These are phyloP conservation scores for Cucumis sativus DNA, from an alignment of 306 rosid species.

Conservation along the genomic window Cucumber_9930_V3 NC_026657.2:8105501-8106000, in stretches of 20 bases:
- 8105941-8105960: neutral
- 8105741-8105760: conserved; percentile 88
- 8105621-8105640: conserved; percentile 3
- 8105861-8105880: neutral
- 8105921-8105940: neutral
- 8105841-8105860: conserved; percentile 32
- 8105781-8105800: conserved; percentile 75
- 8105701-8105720: conserved; percentile 55
- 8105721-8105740: conserved; percentile 84
- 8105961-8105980: neutral
- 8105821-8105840: conserved; percentile 81
- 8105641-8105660: conserved; percentile 8
- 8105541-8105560: conserved; percentile 21
- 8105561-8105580: neutral
- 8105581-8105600: neutral
- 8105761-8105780: conserved; percentile 87
- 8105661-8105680: conserved; percentile 80
- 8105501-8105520: conserved; percentile 30
- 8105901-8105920: neutral
- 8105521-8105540: conserved; percentile 76
- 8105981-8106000: neutral
- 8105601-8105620: neutral
- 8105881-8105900: neutral
- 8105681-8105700: conserved; percentile 46
- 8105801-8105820: conserved; percentile 41